Conservation (phyloP, 495 filamentous ascomycete genomes). For the Lasiosphaeria hispida region DNA sequence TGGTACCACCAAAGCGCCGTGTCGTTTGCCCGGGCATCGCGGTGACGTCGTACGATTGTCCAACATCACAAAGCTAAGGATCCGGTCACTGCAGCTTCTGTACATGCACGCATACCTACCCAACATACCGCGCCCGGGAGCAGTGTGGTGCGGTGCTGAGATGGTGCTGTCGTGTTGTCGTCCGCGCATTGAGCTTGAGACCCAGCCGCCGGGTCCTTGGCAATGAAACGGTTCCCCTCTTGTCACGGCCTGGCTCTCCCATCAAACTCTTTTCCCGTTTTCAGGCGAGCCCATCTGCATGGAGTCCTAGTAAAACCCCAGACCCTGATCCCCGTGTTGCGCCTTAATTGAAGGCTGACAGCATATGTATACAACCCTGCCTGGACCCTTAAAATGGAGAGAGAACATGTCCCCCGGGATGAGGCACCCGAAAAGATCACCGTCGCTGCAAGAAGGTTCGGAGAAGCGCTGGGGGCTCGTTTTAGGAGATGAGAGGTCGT, state of each 20-base stretch:
- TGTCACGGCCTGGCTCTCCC: too few species aligned
- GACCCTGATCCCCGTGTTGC: conserved; percentile 7
- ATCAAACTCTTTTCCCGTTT: background rate
- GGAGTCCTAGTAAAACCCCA: background rate
- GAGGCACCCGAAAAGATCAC: background rate
- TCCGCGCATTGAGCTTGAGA: background rate
- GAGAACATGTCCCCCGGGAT: background rate
- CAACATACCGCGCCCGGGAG: too few species aligned
- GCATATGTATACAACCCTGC: conserved; percentile 7
- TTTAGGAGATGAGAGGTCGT: background rate
- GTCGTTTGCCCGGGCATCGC: too few species aligned
- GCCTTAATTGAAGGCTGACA: conserved; percentile 12
- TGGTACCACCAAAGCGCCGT: too few species aligned
- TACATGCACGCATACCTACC: too few species aligned
- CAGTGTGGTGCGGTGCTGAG: too few species aligned
- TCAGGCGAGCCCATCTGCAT: background rate
- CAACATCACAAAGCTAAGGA: too few species aligned
- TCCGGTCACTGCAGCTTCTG: too few species aligned
- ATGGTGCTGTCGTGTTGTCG: too few species aligned
- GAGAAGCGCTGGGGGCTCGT: too few species aligned
- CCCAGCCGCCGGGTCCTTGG: background rate
- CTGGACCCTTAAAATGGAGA: conserved; percentile 1
- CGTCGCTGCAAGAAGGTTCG: background rate
- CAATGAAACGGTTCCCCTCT: background rate
- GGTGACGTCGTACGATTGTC: too few species aligned